Percentiles rank a stretch among this genome's conserved stretches.
These are phyloP conservation scores for Cyberlindnera nakhonratchasimensis DNA, from an alignment of 805 yeast genomes.

Conservation along the genomic window DNA sequence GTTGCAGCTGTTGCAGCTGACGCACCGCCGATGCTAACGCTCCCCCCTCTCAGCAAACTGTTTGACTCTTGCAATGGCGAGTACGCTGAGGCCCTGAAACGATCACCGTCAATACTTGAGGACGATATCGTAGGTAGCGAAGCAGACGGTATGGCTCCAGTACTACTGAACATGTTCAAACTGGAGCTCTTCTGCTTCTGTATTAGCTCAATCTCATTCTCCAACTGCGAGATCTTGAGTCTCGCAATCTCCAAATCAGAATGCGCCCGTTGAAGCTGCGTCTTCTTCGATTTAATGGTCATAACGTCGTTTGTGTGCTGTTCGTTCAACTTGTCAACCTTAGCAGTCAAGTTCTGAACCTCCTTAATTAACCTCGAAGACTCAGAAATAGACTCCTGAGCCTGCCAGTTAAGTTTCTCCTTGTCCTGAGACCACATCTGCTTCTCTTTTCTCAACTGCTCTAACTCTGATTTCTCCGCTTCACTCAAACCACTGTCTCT, in stretches of 20 bases:
- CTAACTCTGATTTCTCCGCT: conserved; percentile 41
- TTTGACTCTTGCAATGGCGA: conserved; percentile 23
- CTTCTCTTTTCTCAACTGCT: conserved; percentile 51
- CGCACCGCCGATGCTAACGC: too few relatives aligned
- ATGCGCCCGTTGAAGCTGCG: conserved; percentile 56
- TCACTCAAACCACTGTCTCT: conserved; percentile 14
- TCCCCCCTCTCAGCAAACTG: background rate
- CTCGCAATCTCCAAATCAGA: conserved; percentile 61
- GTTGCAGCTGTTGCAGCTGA: too few relatives aligned
- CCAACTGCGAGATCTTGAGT: conserved; percentile 49
- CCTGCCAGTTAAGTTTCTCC: conserved; percentile 29
- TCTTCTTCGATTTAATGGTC: conserved; percentile 61
- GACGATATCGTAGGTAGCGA: background rate
- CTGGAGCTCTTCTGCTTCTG: conserved; percentile 30
- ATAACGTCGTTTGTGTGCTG: conserved; percentile 50
- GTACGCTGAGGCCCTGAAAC: conserved; percentile 9
- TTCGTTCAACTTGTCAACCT: conserved; percentile 42
- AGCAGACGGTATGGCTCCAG: too few relatives aligned
- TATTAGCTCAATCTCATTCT: conserved; percentile 40
- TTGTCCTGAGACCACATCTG: conserved; percentile 32
- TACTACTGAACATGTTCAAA: conserved; percentile 5
- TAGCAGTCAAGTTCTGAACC: conserved; percentile 18
- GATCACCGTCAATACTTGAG: conserved; percentile 2
- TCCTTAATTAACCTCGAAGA: conserved; percentile 28
- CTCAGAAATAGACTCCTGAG: conserved; percentile 30